Conservation (phyloP, 805 yeast species). For the Henningerozyma blattae region DNA sequence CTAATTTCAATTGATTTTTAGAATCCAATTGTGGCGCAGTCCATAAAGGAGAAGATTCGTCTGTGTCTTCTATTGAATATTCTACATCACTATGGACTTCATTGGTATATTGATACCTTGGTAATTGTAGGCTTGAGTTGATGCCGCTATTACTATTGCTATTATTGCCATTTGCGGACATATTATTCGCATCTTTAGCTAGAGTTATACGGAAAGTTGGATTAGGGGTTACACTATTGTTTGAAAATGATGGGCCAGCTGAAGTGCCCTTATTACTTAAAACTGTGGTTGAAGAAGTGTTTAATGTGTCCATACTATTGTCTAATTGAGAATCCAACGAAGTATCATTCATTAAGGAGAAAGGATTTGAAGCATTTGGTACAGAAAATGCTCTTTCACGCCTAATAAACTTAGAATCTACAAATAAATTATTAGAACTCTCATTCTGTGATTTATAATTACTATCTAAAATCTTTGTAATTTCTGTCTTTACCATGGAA, state of each 20-base stretch:
- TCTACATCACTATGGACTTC: conserved; percentile 4
- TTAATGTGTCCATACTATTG: background rate
- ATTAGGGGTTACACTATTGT: too few species aligned
- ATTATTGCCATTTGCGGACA: background rate
- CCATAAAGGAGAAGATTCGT: conserved; percentile 24
- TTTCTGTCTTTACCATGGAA: conserved; percentile 24
- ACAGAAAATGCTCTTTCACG: conserved; percentile 26
- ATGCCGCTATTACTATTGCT: too few species aligned
- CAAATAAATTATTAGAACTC: conserved; percentile 2
- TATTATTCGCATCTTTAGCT: too few species aligned
- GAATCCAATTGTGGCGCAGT: conserved; percentile 29
- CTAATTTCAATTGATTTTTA: conserved; percentile 27
- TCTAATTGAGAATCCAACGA: background rate
- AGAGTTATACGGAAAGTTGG: too few species aligned
- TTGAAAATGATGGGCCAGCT: background rate
- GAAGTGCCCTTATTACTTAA: too few species aligned
- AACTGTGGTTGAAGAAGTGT: background rate
- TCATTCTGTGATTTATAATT: conserved; percentile 8
- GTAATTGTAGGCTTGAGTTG: background rate
- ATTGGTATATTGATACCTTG: background rate
- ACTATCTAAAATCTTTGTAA: conserved; percentile 19
- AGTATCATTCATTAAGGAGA: too few species aligned
- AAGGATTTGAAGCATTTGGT: too few species aligned
- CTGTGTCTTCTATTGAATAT: conserved; percentile 11
- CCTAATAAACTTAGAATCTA: conserved; percentile 6